Percentiles rank a stretch among this genome's conserved stretches.
These are phyloP conservation scores for Collybia sp. DNA, from an alignment of 768 basidiomycete species.

Conservation along the genomic window DNA sequence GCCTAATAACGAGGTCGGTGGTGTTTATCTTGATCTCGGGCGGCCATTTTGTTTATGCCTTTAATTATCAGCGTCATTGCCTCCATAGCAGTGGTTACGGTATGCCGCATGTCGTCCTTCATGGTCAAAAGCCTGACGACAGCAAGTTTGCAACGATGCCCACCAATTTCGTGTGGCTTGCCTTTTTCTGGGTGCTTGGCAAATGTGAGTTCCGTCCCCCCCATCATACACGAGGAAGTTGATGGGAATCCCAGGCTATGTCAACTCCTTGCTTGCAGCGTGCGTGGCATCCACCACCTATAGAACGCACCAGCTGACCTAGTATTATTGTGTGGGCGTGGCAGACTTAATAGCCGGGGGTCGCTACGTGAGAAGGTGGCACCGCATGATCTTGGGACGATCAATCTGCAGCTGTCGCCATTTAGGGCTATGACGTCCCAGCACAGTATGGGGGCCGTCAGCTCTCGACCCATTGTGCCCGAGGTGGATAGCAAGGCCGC, in stretches of 20 bases:
- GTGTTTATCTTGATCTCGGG: neutral
- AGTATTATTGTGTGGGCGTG: neutral
- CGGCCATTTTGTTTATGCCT: neutral
- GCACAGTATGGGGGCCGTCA: neutral
- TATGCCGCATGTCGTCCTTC: slow-evolving; percentile 9
- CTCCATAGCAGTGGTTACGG: slow-evolving; percentile 35
- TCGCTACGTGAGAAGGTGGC: slow-evolving; percentile 36
- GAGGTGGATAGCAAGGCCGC: neutral
- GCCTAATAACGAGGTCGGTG: slow-evolving; percentile 36
- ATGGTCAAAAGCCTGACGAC: no score
- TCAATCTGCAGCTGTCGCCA: slow-evolving; percentile 27
- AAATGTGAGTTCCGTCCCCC: slow-evolving; percentile 34
- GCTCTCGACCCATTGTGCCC: slow-evolving; percentile 2
- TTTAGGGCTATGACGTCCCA: slow-evolving; percentile 19
- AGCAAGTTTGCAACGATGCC: slow-evolving; percentile 40
- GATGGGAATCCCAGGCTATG: slow-evolving; percentile 33
- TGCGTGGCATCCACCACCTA: slow-evolving; percentile 30
- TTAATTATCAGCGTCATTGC: slow-evolving; percentile 28
- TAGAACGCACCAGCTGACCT: neutral
- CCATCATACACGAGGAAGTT: slow-evolving; percentile 1
- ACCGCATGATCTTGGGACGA: slow-evolving; percentile 22
- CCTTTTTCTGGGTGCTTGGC: slow-evolving; percentile 46
- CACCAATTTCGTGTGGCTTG: slow-evolving; percentile 41
- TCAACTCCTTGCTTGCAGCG: slow-evolving; percentile 43
- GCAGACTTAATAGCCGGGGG: slow-evolving; percentile 43